Evolutionary conservation across 371 early-diverging fungal species (phyloP), one percentile per base, ranked within the genome.

Genomic region (Lichtheimia ornata): DNA sequence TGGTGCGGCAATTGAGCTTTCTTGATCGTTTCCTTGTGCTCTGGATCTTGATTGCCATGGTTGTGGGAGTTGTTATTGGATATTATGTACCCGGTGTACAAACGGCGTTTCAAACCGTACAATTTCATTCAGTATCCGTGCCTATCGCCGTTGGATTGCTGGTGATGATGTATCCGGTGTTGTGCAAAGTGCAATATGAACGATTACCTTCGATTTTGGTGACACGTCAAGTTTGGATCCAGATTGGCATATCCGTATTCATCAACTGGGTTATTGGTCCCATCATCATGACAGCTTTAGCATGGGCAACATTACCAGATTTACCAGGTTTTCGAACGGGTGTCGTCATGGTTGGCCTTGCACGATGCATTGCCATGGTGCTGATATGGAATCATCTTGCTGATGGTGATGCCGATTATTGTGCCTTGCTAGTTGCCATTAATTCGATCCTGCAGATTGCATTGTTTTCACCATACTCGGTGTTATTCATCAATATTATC

Each of bases 321-420:
- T 69, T 89, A 15, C 83, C 84, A 30, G 85, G 79, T 6, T 86
- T 87, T 54, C 83, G 91, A 24, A 84, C 81, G 0, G 92, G 92
- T 11, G 81, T 90, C n/a, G 81, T 92, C 14, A 77, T 92, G 69
- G 86, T 92, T 22, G 92, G 91, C 0, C 59, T 82, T 15, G 90
- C 88, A 25, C 64, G 84, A 62, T 89, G 91, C 65, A 92, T 90
- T 66, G 92, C 91, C 17, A 92, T 90, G 91, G 92, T 92, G 11
- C 63, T 92, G 45, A 87, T 92, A 17, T 92, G 92, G 92, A 87
- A 85, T 61, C 66, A 84, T 27, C 70, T 92, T 13, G 86, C 90
- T 20, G 81, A 74, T 7, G 91, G 91, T 2, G 84, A 92, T 54
- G 30, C 72, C 20, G 79, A 88, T 28, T 89, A 84, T 53, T 84